phyloP scores from a whole-genome alignment of 1,139 yeast genomes.

The Sugiyamaella pinicola region DNA sequence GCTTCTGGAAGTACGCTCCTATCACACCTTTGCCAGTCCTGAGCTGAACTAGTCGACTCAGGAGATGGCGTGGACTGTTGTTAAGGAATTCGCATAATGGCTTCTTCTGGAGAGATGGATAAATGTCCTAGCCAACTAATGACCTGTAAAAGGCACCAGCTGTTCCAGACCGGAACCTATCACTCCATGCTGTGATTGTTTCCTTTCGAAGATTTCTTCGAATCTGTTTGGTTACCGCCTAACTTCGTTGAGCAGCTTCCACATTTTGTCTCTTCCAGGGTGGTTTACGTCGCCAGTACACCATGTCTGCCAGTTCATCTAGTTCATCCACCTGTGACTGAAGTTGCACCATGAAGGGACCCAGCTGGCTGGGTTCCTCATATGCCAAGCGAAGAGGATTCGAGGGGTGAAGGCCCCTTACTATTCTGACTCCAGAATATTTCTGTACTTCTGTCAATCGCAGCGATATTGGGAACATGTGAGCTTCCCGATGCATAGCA shows the following conservation, averaged over 20 bases:
- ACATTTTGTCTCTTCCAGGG: background rate
- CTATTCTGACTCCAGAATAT: background rate
- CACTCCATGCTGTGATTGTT: background rate
- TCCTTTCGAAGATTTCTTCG: background rate
- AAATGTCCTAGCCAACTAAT: background rate
- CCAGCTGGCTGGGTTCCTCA: background rate
- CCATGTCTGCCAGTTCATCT: background rate
- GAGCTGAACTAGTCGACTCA: background rate
- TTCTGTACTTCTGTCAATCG: background rate
- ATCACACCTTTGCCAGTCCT: background rate
- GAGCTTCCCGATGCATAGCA: background rate
- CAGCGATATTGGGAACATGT: background rate
- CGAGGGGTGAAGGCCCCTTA: conserved; percentile 6
- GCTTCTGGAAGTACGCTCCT: background rate
- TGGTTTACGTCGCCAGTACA: background rate
- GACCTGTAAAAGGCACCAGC: background rate
- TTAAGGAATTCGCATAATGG: background rate
- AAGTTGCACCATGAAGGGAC: background rate
- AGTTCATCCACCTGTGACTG: background rate
- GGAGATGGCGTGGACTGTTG: background rate
- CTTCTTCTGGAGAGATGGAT: background rate
- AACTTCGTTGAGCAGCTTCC: background rate
- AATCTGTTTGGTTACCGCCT: background rate
- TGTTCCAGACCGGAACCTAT: background rate
- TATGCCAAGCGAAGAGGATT: conserved; percentile 1